Percentiles rank a stretch among this genome's conserved stretches.
These are phyloP conservation scores for Kickxella alabastrina DNA, from an alignment of 192 early-diverging fungal species.

Conservation along the genomic window DNA sequence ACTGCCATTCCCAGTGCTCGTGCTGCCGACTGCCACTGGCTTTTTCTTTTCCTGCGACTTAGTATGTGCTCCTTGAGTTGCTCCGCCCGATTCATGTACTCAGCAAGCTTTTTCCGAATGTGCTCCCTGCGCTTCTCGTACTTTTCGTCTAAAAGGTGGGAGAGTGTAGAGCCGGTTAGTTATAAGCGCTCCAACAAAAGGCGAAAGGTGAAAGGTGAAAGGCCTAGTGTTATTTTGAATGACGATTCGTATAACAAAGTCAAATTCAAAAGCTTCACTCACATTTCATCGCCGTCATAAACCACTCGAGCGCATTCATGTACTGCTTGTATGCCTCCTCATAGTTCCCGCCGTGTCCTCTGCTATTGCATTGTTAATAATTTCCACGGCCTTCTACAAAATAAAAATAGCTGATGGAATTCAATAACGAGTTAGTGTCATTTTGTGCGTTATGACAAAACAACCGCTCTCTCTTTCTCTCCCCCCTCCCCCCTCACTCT, in stretches of 20 bases:
- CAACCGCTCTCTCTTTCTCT: not conserved
- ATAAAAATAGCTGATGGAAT: too few relatives aligned
- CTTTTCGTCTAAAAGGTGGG: slow-evolving; percentile 95
- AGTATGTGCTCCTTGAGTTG: slow-evolving; percentile 83
- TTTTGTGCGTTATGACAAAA: not conserved
- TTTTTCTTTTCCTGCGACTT: slow-evolving; percentile 66
- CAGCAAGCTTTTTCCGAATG: slow-evolving; percentile 85
- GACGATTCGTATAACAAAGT: too few relatives aligned
- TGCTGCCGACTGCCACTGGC: slow-evolving; percentile 58
- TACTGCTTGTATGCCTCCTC: slow-evolving; percentile 90
- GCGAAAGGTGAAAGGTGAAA: too few relatives aligned
- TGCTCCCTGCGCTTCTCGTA: slow-evolving; percentile 81
- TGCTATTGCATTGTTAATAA: slow-evolving; percentile 88
- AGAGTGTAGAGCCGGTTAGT: too few relatives aligned
- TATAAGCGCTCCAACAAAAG: too few relatives aligned
- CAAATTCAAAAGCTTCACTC: too few relatives aligned
- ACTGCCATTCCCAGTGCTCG: slow-evolving; percentile 17
- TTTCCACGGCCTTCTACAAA: slow-evolving; percentile 81
- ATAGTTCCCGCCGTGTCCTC: slow-evolving; percentile 88
- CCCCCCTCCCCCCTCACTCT: not conserved
- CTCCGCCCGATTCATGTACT: slow-evolving; percentile 92
- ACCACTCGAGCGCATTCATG: slow-evolving; percentile 87
- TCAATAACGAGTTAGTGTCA: not conserved
- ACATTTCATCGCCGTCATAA: slow-evolving; percentile 89
- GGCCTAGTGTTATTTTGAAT: too few relatives aligned